Evolutionary conservation across 176 grass and related monocot genomes (phyloP).

Genomic region (Triticum dicoccoides): DNA sequence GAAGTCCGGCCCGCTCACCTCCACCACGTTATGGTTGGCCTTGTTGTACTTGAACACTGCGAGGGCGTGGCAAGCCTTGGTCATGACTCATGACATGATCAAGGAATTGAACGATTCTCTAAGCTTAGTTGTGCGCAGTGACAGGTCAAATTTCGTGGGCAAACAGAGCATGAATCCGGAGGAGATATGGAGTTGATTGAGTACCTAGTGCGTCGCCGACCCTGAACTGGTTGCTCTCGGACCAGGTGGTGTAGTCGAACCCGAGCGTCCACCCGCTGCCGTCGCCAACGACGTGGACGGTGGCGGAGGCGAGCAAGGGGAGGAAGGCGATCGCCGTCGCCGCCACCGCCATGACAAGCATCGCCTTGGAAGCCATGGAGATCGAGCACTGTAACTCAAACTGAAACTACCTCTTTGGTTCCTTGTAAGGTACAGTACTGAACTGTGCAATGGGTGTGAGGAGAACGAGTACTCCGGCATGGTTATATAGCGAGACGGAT

Average conservation of each 20-base stretch:
- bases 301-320: not conserved
- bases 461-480: not conserved
- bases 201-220: constrained; percentile 37
- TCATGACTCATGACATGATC: no score
- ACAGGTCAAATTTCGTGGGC: no score
- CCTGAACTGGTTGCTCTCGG: constrained; percentile 29
- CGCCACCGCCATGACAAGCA: not conserved
- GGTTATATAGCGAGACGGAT: not conserved
- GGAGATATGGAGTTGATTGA: not conserved
- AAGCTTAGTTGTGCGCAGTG: no score
- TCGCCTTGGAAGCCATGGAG: constrained; percentile 31
- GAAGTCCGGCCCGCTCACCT: constrained; percentile 11
- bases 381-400: not conserved
- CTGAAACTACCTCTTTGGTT: not conserved
- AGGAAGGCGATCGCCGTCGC: not conserved
- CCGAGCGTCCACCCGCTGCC: not conserved
- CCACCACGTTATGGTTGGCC: constrained; percentile 2
- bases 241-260: constrained; percentile 33
- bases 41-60: constrained; percentile 12
- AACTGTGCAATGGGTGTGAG: not conserved
- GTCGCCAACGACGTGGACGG: constrained; percentile 23
- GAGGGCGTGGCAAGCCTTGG: not conserved
- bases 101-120: no score
- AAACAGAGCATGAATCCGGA: not conserved
- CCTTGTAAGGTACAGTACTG: no score